Evolutionary conservation across 352 stramenopile genomes (phyloP).

Genomic region (Globisporangium iwayamae): DNA sequence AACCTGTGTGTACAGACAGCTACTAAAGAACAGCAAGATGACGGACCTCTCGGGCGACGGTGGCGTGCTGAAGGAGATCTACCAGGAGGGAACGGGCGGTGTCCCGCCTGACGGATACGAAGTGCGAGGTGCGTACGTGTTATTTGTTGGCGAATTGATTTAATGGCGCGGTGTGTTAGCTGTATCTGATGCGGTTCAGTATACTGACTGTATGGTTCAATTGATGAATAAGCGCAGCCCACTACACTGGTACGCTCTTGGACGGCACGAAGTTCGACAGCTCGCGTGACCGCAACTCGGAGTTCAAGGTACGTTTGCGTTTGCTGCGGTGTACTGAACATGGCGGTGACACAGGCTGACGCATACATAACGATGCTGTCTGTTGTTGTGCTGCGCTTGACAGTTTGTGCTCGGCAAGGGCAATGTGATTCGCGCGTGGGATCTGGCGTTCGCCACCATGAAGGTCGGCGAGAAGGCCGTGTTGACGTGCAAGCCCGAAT

Average conservation of each 20-base stretch:
- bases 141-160: no score
- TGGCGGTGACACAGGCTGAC: background rate
- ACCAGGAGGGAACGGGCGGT: slow-evolving; percentile 86
- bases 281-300: slow-evolving; percentile 83
- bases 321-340: background rate
- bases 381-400: background rate
- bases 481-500: slow-evolving; percentile 90
- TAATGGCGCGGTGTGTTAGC: background rate
- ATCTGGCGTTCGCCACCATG: slow-evolving; percentile 91
- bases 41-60: slow-evolving; percentile 86
- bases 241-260: slow-evolving; percentile 95
- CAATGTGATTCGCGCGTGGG: slow-evolving; percentile 90
- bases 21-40: slow-evolving; percentile 19
- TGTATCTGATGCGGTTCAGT: background rate
- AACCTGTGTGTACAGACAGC: background rate
- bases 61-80: slow-evolving; percentile 91
- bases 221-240: slow-evolving; percentile 40
- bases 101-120: slow-evolving; percentile 73
- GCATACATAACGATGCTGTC: background rate
- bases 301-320: slow-evolving; percentile 61
- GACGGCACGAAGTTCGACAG: slow-evolving; percentile 95
- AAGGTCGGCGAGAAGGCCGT: slow-evolving; percentile 94
- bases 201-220: background rate
- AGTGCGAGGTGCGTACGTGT: slow-evolving; percentile 43
- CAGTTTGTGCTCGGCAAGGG: slow-evolving; percentile 84